Conservation (phyloP, 169 alveolate species). For the Plasmodium coatneyi region DNA sequence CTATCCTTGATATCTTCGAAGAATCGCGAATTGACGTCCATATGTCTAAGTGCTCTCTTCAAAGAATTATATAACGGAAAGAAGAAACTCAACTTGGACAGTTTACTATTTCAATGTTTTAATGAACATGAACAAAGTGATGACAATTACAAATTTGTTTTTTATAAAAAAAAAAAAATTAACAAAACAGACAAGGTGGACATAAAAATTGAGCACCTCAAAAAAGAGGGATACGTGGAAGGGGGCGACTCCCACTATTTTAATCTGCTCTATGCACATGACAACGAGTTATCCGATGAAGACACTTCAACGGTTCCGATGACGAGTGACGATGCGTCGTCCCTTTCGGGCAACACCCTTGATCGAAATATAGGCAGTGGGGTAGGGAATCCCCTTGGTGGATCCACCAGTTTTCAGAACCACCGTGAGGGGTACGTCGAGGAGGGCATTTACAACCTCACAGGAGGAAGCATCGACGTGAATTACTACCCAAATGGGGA, state of each 20-base stretch:
- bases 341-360: slow-evolving; percentile 12
- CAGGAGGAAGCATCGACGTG: not conserved
- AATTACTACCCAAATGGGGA: not conserved
- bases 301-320: slow-evolving; percentile 14
- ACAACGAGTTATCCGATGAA: slow-evolving; percentile 50
- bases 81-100: slow-evolving; percentile 9
- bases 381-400: not conserved
- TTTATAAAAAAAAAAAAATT: slow-evolving; percentile 18
- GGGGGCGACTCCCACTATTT: not conserved
- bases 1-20: slow-evolving; percentile 43
- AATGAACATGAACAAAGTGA: not conserved
- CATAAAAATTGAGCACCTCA: not conserved
- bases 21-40: slow-evolving; percentile 33
- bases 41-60: slow-evolving; percentile 22
- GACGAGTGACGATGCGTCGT: slow-evolving; percentile 37
- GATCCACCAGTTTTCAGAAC: not conserved
- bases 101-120: slow-evolving; percentile 9
- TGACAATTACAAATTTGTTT: slow-evolving; percentile 11
- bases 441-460: not conserved
- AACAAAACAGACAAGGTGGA: not conserved
- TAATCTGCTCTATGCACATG: slow-evolving; percentile 47
- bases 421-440: not conserved
- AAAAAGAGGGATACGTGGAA: not conserved
- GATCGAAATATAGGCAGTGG: slow-evolving; percentile 17
- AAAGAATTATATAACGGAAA: slow-evolving; percentile 30